These are phyloP conservation scores for Lolium perenne DNA, from an alignment of 176 grass and related monocot genomes.

Conservation along the genomic window DNA sequence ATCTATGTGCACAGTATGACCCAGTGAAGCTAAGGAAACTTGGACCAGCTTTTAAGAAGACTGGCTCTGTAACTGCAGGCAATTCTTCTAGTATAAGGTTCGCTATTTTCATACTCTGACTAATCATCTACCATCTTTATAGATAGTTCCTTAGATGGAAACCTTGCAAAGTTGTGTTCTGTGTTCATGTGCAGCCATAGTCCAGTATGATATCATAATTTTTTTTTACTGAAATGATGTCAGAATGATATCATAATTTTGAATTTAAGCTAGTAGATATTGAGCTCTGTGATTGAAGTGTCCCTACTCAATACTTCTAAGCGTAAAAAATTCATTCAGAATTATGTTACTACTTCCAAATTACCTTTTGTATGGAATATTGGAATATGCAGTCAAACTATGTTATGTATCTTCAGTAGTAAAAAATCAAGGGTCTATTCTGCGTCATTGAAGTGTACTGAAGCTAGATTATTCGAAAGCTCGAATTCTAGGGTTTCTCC, in stretches of 20 bases:
- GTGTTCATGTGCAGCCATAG: neutral
- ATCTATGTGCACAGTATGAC: conserved; percentile 59
- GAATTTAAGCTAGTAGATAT: neutral
- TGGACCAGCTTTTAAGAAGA: conserved; percentile 72
- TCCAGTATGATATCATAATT: neutral
- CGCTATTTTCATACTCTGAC: neutral
- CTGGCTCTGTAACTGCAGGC: conserved; percentile 75
- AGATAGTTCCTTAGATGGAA: conserved; percentile 1
- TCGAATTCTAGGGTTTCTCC: neutral
- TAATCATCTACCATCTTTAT: neutral
- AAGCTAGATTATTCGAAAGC: conserved; percentile 7
- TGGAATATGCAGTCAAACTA: neutral
- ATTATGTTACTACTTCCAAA: neutral
- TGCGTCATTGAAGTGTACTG: neutral
- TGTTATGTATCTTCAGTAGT: neutral
- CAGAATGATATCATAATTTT: conserved; percentile 3
- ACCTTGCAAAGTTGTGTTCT: conserved; percentile 27
- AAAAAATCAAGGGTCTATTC: neutral
- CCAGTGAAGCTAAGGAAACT: conserved; percentile 76
- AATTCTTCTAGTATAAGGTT: conserved; percentile 96
- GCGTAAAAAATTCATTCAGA: neutral
- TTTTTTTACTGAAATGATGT: neutral
- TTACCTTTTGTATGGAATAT: neutral
- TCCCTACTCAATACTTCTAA: neutral
- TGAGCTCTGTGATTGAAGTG: neutral